These are phyloP conservation scores for Sphaerulina vaccinii DNA, from an alignment of 2,329 filamentous ascomycete species.

Conservation along the genomic window DNA sequence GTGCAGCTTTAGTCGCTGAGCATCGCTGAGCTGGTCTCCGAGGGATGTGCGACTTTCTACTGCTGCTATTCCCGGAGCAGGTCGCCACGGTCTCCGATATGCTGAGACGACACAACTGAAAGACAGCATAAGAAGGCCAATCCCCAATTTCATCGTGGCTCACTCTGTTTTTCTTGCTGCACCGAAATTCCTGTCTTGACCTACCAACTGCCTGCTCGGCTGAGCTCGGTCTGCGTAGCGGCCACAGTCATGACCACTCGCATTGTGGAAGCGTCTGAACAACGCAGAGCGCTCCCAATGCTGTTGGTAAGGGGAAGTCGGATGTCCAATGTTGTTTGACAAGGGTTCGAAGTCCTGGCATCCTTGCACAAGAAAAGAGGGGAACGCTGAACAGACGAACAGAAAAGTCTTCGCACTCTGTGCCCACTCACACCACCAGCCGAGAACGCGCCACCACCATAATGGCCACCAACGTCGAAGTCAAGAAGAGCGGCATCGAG, in stretches of 20 bases:
- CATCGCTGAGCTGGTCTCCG: neutral
- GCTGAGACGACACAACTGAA: neutral
- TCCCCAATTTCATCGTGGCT: neutral
- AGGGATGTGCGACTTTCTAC: neutral
- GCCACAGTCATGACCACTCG: neutral
- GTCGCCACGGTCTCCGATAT: neutral
- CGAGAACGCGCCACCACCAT: slow-evolving; percentile 3
- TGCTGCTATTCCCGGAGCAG: neutral
- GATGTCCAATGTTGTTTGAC: neutral
- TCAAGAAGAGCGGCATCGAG: slow-evolving; percentile 26
- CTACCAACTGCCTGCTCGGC: neutral
- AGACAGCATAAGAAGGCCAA: neutral
- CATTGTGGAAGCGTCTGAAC: neutral
- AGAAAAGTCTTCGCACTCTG: neutral
- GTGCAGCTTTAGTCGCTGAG: neutral
- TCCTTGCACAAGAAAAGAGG: slow-evolving; percentile 6
- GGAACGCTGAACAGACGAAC: slow-evolving; percentile 1
- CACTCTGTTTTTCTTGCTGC: neutral
- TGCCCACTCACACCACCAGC: neutral
- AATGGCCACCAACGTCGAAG: slow-evolving; percentile 25
- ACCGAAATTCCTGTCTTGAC: neutral
- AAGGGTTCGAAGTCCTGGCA: neutral
- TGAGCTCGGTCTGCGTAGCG: neutral
- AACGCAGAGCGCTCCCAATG: neutral
- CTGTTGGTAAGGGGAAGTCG: too few relatives aligned